phyloP scores from a whole-genome alignment of 306 rosid species.

The Vigna radiata region DNA sequence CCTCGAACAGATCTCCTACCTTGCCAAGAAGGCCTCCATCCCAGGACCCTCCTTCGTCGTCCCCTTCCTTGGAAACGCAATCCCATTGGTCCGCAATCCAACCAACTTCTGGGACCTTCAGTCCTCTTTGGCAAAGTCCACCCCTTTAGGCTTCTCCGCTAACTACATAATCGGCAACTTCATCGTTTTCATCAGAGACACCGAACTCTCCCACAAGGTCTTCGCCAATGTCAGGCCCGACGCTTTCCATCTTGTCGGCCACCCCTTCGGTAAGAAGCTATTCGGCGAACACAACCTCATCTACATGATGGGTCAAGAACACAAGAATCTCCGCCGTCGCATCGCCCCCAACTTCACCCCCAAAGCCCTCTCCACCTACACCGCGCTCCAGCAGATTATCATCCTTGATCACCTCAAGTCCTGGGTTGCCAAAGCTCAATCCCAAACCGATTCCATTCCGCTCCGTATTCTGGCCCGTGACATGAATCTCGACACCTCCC shows the following conservation, averaged over 20 bases:
- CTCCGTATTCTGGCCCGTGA: conserved; percentile 70
- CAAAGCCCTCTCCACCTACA: conserved; percentile 76
- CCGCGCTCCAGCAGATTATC: conserved; percentile 72
- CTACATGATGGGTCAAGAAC: conserved; percentile 82
- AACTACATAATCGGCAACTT: conserved; percentile 83
- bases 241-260: conserved; percentile 79
- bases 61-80: conserved; percentile 80
- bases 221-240: conserved; percentile 85
- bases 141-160: conserved; percentile 61
- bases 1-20: conserved; percentile 73
- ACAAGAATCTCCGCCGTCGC: conserved; percentile 87
- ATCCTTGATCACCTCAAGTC: conserved; percentile 67
- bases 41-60: conserved; percentile 73
- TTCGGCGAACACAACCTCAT: conserved; percentile 92
- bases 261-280: conserved; percentile 90
- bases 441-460: conserved; percentile 41
- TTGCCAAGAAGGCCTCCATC: conserved; percentile 52
- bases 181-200: conserved; percentile 76
- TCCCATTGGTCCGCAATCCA: conserved; percentile 67
- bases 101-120: conserved; percentile 80
- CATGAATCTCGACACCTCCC: conserved; percentile 86
- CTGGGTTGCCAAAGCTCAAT: conserved; percentile 52
- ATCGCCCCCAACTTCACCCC: conserved; percentile 88
- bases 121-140: conserved; percentile 59
- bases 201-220: conserved; percentile 78